Percentiles rank a stretch among this genome's conserved stretches.
These are phyloP conservation scores for Whalleya microplaca DNA, from an alignment of 2,329 filamentous ascomycete species.

Conservation along the genomic window DNA sequence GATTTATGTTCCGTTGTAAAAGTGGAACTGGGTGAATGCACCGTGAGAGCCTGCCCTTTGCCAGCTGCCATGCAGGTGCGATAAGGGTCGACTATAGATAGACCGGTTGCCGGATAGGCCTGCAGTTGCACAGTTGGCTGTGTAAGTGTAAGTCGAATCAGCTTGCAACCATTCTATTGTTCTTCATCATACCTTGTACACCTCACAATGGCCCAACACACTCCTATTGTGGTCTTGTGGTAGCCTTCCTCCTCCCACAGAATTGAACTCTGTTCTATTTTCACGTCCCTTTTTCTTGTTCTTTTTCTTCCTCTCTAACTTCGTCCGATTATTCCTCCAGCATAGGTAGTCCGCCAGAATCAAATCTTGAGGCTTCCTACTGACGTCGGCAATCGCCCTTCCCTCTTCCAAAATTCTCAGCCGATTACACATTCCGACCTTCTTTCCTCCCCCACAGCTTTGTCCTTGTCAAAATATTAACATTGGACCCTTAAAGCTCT, in stretches of 20 bases:
- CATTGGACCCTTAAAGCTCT: background rate
- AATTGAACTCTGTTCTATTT: background rate
- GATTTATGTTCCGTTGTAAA: background rate
- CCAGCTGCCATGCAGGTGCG: background rate
- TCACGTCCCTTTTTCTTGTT: background rate
- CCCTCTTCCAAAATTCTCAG: background rate
- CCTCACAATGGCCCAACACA: background rate
- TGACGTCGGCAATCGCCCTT: background rate
- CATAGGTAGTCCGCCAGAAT: background rate
- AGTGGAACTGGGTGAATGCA: background rate
- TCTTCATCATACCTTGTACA: background rate
- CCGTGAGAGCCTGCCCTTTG: constrained; percentile 4
- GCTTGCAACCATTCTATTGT: constrained; percentile 9
- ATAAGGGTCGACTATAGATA: background rate
- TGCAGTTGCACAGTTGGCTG: constrained; percentile 9
- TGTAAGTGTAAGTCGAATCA: constrained; percentile 24
- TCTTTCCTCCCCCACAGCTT: background rate
- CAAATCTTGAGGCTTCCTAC: background rate
- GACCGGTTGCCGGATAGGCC: background rate
- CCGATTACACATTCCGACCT: background rate
- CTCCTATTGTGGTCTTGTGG: background rate
- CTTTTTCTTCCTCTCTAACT: background rate
- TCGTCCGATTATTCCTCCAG: background rate
- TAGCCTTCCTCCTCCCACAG: background rate
- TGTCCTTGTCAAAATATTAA: background rate